These are phyloP conservation scores for Podosphaera aphanis DNA, from an alignment of 2,329 filamentous ascomycete species.

Conservation along the genomic window DNA sequence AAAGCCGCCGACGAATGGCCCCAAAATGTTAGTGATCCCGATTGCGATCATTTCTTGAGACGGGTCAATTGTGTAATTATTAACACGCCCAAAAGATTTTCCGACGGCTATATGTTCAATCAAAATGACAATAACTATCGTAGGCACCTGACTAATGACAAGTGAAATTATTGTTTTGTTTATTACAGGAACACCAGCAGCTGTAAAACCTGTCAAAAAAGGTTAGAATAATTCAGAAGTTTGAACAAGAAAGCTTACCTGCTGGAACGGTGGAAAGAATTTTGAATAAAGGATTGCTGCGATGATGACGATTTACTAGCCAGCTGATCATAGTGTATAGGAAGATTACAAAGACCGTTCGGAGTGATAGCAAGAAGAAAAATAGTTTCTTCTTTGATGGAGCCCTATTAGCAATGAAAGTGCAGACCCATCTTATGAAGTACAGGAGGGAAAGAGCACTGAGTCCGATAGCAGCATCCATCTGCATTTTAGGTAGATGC, in stretches of 20 bases:
- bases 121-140: slow-evolving; percentile 75
- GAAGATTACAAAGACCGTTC: slow-evolving; percentile 76
- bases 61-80: slow-evolving; percentile 88
- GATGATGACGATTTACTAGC: slow-evolving; percentile 50
- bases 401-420: slow-evolving; percentile 39
- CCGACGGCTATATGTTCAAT: slow-evolving; percentile 95
- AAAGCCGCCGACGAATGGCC: slow-evolving; percentile 78
- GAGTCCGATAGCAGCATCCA: slow-evolving; percentile 81
- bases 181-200: slow-evolving; percentile 50
- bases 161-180: slow-evolving; percentile 39
- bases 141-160: slow-evolving; percentile 53
- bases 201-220: slow-evolving; percentile 41
- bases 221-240: slow-evolving; percentile 1
- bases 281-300: slow-evolving; percentile 40
- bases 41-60: slow-evolving; percentile 93
- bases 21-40: slow-evolving; percentile 70
- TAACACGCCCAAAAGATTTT: slow-evolving; percentile 86
- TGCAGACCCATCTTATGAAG: slow-evolving; percentile 43
- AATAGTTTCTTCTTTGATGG: slow-evolving; percentile 48
- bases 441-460: slow-evolving; percentile 61
- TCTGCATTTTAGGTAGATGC: slow-evolving; percentile 35
- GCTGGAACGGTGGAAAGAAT: slow-evolving; percentile 59
- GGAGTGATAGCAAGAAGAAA: slow-evolving; percentile 79
- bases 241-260: slow-evolving; percentile 22
- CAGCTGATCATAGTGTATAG: slow-evolving; percentile 83